These are phyloP conservation scores for Staphylotrichum longicolle DNA, from an alignment of 495 filamentous ascomycete genomes.

Conservation along the genomic window DNA sequence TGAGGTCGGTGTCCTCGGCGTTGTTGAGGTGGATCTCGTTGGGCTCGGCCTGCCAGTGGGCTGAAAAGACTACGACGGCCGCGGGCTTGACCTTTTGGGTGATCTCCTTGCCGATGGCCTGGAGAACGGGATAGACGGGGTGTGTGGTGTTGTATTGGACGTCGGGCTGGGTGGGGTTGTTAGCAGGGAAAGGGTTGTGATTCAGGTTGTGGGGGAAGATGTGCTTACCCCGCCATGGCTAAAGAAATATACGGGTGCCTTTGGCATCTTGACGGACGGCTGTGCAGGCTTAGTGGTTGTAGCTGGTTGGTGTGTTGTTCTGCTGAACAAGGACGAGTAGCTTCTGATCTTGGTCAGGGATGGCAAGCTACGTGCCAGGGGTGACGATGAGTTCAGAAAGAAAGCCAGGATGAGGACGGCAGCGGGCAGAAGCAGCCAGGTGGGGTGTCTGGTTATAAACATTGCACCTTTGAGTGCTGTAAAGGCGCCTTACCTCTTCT, in stretches of 20 bases:
- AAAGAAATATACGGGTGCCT: slow-evolving; percentile 71
- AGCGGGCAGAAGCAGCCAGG: slow-evolving; percentile 11
- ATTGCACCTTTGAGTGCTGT: not conserved
- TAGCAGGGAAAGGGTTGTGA: slow-evolving; percentile 4
- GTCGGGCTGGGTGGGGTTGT: slow-evolving; percentile 53
- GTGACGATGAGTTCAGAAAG: slow-evolving; percentile 11
- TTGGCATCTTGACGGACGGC: slow-evolving; percentile 29
- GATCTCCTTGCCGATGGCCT: slow-evolving; percentile 71
- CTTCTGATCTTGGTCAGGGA: slow-evolving; percentile 17
- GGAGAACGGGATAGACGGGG: slow-evolving; percentile 69
- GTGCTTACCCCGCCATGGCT: slow-evolving; percentile 70
- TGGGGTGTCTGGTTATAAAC: slow-evolving; percentile 13
- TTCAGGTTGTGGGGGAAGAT: not conserved
- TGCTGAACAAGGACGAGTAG: slow-evolving; percentile 1
- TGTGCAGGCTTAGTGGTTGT: slow-evolving; percentile 14
- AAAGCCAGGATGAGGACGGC: slow-evolving; percentile 21
- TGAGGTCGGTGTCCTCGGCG: slow-evolving; percentile 65
- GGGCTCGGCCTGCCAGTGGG: slow-evolving; percentile 71
- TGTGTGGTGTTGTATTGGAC: slow-evolving; percentile 72
- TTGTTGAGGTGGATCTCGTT: slow-evolving; percentile 69
- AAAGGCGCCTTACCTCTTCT: not conserved
- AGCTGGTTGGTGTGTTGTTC: too few relatives aligned
- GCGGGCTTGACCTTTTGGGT: slow-evolving; percentile 74
- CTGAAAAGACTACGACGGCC: slow-evolving; percentile 83
- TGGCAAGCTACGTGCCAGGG: slow-evolving; percentile 3